phyloP scores from a whole-genome alignment of 352 stramenopile genomes.

The Albugo candida region DNA sequence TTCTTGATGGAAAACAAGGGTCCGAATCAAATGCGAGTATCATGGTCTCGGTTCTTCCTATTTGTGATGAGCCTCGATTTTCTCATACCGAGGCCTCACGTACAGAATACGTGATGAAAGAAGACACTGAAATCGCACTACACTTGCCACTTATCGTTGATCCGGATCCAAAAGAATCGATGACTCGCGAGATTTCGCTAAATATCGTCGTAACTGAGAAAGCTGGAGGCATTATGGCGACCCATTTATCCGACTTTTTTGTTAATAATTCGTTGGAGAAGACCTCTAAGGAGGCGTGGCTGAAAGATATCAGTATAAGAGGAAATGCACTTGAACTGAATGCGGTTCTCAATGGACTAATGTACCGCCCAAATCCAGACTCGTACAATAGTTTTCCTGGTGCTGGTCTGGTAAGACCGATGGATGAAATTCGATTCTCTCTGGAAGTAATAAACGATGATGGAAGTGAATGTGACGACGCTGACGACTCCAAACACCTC shows the following conservation, averaged over 20 bases:
- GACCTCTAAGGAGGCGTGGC: constrained; percentile 16
- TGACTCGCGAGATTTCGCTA: constrained; percentile 2
- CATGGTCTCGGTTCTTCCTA: constrained; percentile 11
- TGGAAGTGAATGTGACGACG: background rate
- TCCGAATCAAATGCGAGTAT: background rate
- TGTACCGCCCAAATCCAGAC: constrained; percentile 26
- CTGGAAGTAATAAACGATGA: constrained; percentile 2
- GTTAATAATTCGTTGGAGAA: constrained; percentile 6
- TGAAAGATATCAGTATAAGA: constrained; percentile 13
- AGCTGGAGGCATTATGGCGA: constrained; percentile 37
- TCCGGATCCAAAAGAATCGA: constrained; percentile 15
- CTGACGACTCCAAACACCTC: background rate
- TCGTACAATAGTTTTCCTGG: constrained; percentile 13
- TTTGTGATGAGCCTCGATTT: constrained; percentile 38
- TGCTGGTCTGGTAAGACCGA: too few relatives aligned
- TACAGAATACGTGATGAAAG: constrained; percentile 9
- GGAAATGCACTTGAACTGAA: constrained; percentile 25
- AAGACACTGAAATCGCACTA: constrained; percentile 20
- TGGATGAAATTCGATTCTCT: background rate
- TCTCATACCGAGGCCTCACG: background rate
- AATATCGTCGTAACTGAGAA: constrained; percentile 8
- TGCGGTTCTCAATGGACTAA: constrained; percentile 21
- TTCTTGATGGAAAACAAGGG: constrained; percentile 1
- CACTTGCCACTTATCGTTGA: constrained; percentile 11
- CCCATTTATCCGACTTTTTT: constrained; percentile 17